phyloP scores from a whole-genome alignment of 257 asterid genomes.

The Przewalskia tangutica region DNA sequence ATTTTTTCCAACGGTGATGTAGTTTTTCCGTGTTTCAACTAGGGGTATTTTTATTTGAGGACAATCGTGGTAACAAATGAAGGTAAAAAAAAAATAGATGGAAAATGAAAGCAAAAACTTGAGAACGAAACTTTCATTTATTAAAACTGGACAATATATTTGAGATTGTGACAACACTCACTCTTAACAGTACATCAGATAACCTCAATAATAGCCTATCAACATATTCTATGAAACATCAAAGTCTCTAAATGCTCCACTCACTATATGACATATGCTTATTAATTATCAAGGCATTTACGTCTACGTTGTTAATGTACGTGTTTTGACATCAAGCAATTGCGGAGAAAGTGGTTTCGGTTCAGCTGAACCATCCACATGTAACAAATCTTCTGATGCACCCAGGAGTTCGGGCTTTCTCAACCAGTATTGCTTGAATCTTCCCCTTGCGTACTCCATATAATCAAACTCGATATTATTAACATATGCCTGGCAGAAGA shows the following conservation, averaged over 20 bases:
- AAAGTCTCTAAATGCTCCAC: neutral
- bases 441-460: conserved; percentile 76
- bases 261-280: neutral
- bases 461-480: conserved; percentile 75
- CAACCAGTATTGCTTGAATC: conserved; percentile 74
- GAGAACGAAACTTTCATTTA: neutral
- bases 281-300: no score
- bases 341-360: neutral
- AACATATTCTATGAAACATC: conserved; percentile 5
- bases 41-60: neutral
- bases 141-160: neutral
- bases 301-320: neutral
- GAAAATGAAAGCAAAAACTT: neutral
- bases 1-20: no score
- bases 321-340: neutral
- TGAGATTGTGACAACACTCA: neutral
- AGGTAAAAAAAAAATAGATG: neutral
- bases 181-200: neutral
- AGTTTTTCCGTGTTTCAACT: neutral
- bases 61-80: neutral
- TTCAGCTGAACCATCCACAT: conserved; percentile 7
- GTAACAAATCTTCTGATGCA: neutral
- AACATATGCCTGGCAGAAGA: conserved; percentile 46
- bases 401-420: conserved; percentile 32
- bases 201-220: neutral